A percentile compares a stretch with the other conserved stretches of the same genome.
phyloP scores from a whole-genome alignment of 805 yeast species.

The Wickerhamiella alocasiicola region DNA sequence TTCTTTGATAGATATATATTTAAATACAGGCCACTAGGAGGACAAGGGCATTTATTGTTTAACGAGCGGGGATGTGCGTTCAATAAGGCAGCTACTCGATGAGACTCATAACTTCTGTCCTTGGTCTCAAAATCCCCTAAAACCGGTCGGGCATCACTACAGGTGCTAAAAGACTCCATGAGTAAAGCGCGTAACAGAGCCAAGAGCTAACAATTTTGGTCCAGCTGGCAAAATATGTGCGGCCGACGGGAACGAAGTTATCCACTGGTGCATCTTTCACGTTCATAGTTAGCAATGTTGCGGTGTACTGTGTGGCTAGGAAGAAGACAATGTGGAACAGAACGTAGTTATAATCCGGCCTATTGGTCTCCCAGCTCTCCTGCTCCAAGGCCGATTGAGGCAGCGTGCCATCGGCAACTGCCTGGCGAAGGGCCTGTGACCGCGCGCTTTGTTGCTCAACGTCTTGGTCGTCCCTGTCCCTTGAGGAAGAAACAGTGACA shows the following conservation, averaged over 20 bases:
- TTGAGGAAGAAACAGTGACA: conserved; percentile 64
- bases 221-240: conserved; percentile 93
- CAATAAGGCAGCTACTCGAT: too few species aligned
- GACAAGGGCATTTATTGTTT: too few species aligned
- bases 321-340: conserved; percentile 85
- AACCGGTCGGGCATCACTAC: conserved; percentile 83
- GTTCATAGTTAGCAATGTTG: conserved; percentile 82
- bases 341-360: conserved; percentile 21
- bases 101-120: conserved; percentile 35
- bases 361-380: conserved; percentile 38
- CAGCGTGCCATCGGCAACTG: conserved; percentile 90
- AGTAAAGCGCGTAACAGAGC: conserved; percentile 75
- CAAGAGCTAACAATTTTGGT: conserved; percentile 85
- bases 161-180: conserved; percentile 90
- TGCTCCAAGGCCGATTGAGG: conserved; percentile 87
- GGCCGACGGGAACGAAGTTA: conserved; percentile 89
- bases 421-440: conserved; percentile 76
- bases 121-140: conserved; percentile 1
- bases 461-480: conserved; percentile 35
- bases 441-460: conserved; percentile 59
- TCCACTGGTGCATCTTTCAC: conserved; percentile 75
- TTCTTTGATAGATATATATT: too few species aligned
- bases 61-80: too few species aligned
- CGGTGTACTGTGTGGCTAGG: conserved; percentile 93
- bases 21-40: too few species aligned